A percentile compares a stretch with the other conserved stretches of the same genome.
Conservation (phyloP, 2,329 filamentous ascomycete species). For the Cercospora beticola region DNA sequence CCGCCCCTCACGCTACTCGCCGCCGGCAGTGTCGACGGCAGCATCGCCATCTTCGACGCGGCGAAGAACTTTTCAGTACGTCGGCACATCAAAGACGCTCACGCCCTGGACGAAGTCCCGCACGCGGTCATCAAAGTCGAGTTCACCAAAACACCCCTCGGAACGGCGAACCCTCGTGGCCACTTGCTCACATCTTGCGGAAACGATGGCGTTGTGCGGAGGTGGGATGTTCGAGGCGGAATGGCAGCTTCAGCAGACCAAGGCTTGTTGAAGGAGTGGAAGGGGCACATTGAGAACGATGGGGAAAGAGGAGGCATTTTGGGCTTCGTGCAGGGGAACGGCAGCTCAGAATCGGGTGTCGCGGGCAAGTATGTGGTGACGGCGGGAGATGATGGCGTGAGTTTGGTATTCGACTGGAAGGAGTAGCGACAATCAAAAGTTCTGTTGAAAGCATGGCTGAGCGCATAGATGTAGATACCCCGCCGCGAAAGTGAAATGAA, state of each 20-base stretch:
- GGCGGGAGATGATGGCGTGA: conserved; percentile 80
- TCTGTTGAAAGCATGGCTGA: neutral
- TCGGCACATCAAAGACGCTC: conserved; percentile 75
- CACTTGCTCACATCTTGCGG: conserved; percentile 84
- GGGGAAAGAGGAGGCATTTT: conserved; percentile 79
- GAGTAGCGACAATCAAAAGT: neutral
- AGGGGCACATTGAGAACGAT: conserved; percentile 78
- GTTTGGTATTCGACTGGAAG: conserved; percentile 58
- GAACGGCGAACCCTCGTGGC: conserved; percentile 34
- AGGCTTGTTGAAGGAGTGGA: conserved; percentile 83
- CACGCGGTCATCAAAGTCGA: conserved; percentile 84
- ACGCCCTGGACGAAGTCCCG: conserved; percentile 64
- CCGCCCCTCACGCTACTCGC: conserved; percentile 61
- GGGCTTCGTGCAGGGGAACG: conserved; percentile 79
- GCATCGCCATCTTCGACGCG: conserved; percentile 82
- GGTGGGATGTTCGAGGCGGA: conserved; percentile 79
- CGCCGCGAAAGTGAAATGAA: neutral
- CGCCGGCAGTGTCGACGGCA: conserved; percentile 63
- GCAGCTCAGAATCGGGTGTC: conserved; percentile 32
- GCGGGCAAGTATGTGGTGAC: conserved; percentile 73
- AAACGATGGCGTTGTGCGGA: conserved; percentile 84
- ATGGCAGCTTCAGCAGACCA: conserved; percentile 64
- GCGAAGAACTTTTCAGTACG: conserved; percentile 84
- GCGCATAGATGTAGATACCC: neutral
- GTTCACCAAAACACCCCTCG: conserved; percentile 61